Percentiles rank a stretch among this genome's conserved stretches.
Conservation (phyloP, 2,329 filamentous ascomycete species). For the Alternaria metachromatica region DNA sequence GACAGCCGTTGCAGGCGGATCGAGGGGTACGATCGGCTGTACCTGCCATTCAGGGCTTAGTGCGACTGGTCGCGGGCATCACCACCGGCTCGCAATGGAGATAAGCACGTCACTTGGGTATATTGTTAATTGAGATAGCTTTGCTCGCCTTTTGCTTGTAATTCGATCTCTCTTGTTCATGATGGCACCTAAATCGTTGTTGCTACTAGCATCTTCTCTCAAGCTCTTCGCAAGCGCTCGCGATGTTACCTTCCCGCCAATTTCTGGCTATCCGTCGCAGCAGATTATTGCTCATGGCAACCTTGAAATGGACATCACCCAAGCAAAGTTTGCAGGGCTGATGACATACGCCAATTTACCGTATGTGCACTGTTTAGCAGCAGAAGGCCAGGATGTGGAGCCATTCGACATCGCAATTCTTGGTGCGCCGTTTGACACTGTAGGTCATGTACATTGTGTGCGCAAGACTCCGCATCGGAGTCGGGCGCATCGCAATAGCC, state of each 20-base stretch:
- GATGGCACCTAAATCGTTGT: constrained; percentile 4
- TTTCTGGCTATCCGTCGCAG: constrained; percentile 43
- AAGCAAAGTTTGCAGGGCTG: constrained; percentile 51
- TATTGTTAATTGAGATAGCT: not conserved
- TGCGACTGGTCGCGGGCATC: not conserved
- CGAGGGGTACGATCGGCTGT: constrained; percentile 17
- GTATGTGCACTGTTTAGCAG: constrained; percentile 56
- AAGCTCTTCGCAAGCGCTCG: constrained; percentile 29
- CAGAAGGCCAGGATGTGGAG: constrained; percentile 45
- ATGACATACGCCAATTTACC: constrained; percentile 58
- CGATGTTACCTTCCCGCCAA: constrained; percentile 55
- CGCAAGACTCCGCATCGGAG: not conserved
- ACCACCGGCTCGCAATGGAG: constrained; percentile 3
- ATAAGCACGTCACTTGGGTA: not conserved
- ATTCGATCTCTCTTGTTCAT: not conserved
- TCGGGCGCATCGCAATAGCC: not conserved
- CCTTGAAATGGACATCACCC: constrained; percentile 35
- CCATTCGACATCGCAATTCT: constrained; percentile 58
- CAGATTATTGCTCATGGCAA: constrained; percentile 36
- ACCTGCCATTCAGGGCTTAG: constrained; percentile 17
- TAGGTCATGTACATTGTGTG: constrained; percentile 26
- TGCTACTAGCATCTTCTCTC: not conserved
- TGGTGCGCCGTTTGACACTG: constrained; percentile 59
- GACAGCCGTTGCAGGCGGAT: constrained; percentile 8
- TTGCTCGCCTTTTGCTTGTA: not conserved